Evolutionary conservation across 495 filamentous ascomycete genomes (phyloP).

Genomic region (Penicillium roqueforti): DNA sequence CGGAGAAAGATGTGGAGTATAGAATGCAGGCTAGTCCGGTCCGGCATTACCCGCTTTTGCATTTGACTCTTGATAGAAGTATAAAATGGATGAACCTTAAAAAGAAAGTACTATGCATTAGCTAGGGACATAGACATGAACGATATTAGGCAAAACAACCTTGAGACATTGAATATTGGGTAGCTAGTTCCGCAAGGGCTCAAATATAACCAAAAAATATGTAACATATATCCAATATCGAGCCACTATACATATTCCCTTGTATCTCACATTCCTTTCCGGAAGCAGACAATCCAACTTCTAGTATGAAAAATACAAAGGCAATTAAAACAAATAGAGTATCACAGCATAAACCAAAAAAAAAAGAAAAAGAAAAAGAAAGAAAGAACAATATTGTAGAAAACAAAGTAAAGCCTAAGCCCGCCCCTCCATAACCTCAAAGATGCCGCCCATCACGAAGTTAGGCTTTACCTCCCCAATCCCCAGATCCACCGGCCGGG

Average conservation of each 20-base stretch:
- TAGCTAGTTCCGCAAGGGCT: neutral
- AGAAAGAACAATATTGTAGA: neutral
- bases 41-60: too few relatives aligned
- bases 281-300: neutral
- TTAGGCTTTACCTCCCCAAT: constrained; percentile 23
- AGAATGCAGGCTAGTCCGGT: too few relatives aligned
- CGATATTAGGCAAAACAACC: too few relatives aligned
- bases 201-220: neutral
- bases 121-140: too few relatives aligned
- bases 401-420: constrained; percentile 19
- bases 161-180: neutral
- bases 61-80: too few relatives aligned
- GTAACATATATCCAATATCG: constrained; percentile 4
- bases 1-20: too few relatives aligned
- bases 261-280: constrained; percentile 6
- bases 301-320: neutral
- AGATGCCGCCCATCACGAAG: constrained; percentile 46
- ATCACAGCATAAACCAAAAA: neutral
- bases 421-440: constrained; percentile 47
- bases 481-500: constrained; percentile 36
- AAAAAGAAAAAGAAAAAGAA: constrained; percentile 1
- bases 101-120: too few relatives aligned
- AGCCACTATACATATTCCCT: constrained; percentile 1
- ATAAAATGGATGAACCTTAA: too few relatives aligned
- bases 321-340: constrained; percentile 2